Conservation (phyloP, 768 basidiomycete genomes). For the Mycena venus region DNA sequence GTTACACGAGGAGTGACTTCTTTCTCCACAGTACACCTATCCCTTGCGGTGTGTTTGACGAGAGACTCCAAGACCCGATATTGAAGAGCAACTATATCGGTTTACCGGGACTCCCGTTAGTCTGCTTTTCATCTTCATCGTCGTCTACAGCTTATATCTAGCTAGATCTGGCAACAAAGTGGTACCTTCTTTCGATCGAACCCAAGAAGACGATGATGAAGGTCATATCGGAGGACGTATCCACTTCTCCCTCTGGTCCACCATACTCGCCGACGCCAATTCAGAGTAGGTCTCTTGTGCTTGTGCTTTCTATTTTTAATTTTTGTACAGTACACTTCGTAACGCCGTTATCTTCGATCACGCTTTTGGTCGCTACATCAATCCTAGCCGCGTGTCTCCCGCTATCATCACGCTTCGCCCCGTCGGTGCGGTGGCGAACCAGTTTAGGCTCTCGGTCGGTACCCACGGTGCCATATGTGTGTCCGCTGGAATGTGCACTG, state of each 20-base stretch:
- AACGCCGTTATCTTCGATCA: background rate
- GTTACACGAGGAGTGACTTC: too few species aligned
- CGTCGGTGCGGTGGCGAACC: background rate
- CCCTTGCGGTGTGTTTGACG: background rate
- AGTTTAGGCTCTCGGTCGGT: background rate
- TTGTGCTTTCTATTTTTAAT: too few species aligned
- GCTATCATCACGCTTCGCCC: background rate
- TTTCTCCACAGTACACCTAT: too few species aligned
- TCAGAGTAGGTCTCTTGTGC: too few species aligned
- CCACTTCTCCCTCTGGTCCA: background rate
- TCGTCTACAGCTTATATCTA: background rate
- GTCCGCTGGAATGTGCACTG: background rate
- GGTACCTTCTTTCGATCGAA: background rate
- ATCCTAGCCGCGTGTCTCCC: background rate
- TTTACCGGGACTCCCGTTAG: background rate
- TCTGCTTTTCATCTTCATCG: background rate
- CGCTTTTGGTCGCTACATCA: background rate
- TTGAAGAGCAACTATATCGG: background rate
- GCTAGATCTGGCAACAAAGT: background rate
- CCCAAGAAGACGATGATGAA: background rate
- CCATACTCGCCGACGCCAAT: background rate
- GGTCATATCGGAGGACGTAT: background rate
- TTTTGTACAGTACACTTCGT: background rate
- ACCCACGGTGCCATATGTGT: background rate
- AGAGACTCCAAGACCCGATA: background rate